phyloP scores from a whole-genome alignment of 1,139 yeast species.

The Hyphopichia khmerensis region DNA sequence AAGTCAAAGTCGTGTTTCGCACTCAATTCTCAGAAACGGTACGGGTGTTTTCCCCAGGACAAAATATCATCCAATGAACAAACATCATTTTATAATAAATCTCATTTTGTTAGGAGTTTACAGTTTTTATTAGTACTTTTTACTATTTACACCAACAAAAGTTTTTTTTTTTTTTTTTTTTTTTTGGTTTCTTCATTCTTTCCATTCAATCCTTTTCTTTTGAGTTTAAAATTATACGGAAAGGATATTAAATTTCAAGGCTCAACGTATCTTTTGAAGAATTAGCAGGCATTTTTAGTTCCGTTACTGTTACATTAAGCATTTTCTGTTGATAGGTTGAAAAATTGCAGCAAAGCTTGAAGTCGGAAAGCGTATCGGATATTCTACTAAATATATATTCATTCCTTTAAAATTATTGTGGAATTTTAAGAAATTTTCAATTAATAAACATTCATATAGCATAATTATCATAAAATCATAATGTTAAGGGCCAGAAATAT shows the following conservation, averaged over 20 bases:
- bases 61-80: slow-evolving; percentile 18
- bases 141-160: background rate
- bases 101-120: slow-evolving; percentile 1
- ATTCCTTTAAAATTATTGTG: background rate
- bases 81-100: slow-evolving; percentile 14
- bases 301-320: too few relatives aligned
- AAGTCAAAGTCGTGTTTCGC: too few relatives aligned
- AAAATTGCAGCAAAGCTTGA: background rate
- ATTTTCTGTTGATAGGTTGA: too few relatives aligned
- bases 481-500: slow-evolving; percentile 24
- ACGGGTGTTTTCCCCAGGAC: background rate
- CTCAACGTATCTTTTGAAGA: too few relatives aligned
- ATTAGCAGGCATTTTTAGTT: too few relatives aligned
- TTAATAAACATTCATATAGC: background rate
- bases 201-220: background rate
- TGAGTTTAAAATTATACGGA: background rate
- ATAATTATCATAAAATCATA: background rate
- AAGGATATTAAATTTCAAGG: background rate
- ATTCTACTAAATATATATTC: too few relatives aligned
- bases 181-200: background rate
- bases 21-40: too few relatives aligned
- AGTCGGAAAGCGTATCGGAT: background rate
- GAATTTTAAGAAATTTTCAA: background rate
- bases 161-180: background rate
- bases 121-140: background rate